Evolutionary conservation across 345 rosid genomes (phyloP), one percentile per base, ranked within the genome.

Genomic region (Reutealis trisperma): DNA sequence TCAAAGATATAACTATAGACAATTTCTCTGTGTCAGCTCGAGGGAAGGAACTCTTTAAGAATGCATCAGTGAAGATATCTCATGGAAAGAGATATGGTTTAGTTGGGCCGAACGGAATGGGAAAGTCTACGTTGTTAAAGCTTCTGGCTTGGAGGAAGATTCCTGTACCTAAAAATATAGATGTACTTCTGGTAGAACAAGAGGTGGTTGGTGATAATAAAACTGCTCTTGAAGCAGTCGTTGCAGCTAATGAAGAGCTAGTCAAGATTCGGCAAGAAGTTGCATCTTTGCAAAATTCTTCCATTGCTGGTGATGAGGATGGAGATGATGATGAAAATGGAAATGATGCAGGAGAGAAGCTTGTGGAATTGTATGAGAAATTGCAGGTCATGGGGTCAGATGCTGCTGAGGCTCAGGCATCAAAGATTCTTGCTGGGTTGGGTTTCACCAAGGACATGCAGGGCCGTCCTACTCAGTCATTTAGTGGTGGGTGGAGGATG

Each of bases 401-500:
- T 86, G 96, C 97, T 67, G 97, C 97, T 47, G 99, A 96, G 88
- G 90, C 96, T 70, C 94, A 93, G 80, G 98, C 96, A 57, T 89
- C 98, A 6, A 93, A 93, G 83, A 96, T 96, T 87, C 94, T 96
- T 73, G 94, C 98, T 52, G 99, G 99, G 75, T 81, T 96, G 77
- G 98, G 99, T 77, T 92, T 95, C 79, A 90, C 94, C 61, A 95
- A 91, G 83, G 92, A 90, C 7, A 95, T 93, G 99, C 98, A 93
- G 77, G 91, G 74, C 42, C 90, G 94, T 60, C 84, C 94, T 12
- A 95, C 99, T 21, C 71, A 70, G 78, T 93, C 96, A 4, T 96
- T 96, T 81, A 93, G 98, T 80, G 99, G 98, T 84, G 99, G 99
- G 24, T 96, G 98, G 99, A 92, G 99, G 86, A 96, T 96, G 99